phyloP scores from a whole-genome alignment of 2,329 filamentous ascomycete species.

The Pestalotiopsis sp. region DNA sequence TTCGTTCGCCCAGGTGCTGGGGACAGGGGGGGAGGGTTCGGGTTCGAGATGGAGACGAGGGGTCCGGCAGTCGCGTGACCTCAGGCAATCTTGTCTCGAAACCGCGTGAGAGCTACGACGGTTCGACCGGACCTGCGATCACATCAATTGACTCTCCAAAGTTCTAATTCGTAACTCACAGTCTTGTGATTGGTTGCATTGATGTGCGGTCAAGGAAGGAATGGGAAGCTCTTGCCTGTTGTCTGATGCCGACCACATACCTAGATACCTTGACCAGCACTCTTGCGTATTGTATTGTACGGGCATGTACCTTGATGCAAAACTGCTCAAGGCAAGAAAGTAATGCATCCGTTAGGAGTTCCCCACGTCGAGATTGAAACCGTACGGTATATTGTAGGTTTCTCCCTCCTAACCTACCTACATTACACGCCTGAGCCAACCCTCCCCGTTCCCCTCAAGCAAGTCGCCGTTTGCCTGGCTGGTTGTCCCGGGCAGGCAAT shows the following conservation, averaged over 20 bases:
- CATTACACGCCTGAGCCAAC: not conserved
- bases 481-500: not conserved
- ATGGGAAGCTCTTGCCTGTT: no score
- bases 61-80: conserved; percentile 14
- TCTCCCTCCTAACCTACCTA: not conserved
- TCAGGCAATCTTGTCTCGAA: conserved; percentile 10
- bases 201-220: no score
- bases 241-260: no score
- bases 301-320: not conserved
- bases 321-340: not conserved
- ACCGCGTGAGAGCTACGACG: conserved; percentile 11
- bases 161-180: not conserved
- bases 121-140: not conserved
- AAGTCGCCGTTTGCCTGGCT: not conserved
- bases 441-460: not conserved
- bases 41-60: conserved; percentile 3
- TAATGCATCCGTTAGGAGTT: not conserved
- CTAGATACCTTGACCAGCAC: no score
- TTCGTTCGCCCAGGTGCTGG: not conserved
- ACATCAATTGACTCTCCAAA: not conserved
- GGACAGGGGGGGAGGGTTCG: not conserved
- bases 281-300: not conserved
- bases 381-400: not conserved
- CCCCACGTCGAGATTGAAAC: not conserved
- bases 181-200: no score